phyloP scores from a whole-genome alignment of 805 yeast genomes.

The Candida xiaguanensis region DNA sequence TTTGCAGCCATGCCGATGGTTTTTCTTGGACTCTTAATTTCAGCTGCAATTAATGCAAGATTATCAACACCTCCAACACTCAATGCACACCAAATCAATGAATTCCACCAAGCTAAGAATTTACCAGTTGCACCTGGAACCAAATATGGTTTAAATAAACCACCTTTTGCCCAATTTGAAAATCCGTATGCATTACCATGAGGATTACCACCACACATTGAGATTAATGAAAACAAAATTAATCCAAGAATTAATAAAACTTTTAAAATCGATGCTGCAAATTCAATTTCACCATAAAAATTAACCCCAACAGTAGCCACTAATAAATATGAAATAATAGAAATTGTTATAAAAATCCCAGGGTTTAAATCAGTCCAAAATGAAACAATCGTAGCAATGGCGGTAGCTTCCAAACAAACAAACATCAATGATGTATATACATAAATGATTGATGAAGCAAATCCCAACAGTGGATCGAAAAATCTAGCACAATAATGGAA shows the following conservation, averaged over 20 bases:
- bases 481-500: constrained; percentile 32
- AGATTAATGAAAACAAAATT: constrained; percentile 29
- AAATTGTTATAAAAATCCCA: constrained; percentile 28
- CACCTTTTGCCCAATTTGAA: constrained; percentile 32
- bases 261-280: constrained; percentile 29
- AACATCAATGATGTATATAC: constrained; percentile 33
- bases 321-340: constrained; percentile 20
- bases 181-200: constrained; percentile 30
- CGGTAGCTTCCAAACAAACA: constrained; percentile 29
- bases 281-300: constrained; percentile 45
- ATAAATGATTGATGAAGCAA: constrained; percentile 29
- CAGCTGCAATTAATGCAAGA: constrained; percentile 33
- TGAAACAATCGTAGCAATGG: constrained; percentile 25
- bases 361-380: constrained; percentile 33
- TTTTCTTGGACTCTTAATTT: constrained; percentile 41
- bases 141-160: constrained; percentile 25
- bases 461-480: constrained; percentile 36
- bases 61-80: constrained; percentile 36
- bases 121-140: constrained; percentile 28
- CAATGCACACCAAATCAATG: constrained; percentile 31
- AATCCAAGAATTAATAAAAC: constrained; percentile 30
- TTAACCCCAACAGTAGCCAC: constrained; percentile 32
- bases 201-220: constrained; percentile 40
- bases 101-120: constrained; percentile 33
- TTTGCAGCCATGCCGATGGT: constrained; percentile 31